phyloP scores from a whole-genome alignment of 2,329 filamentous ascomycete species.

The Nemania bipapillata region DNA sequence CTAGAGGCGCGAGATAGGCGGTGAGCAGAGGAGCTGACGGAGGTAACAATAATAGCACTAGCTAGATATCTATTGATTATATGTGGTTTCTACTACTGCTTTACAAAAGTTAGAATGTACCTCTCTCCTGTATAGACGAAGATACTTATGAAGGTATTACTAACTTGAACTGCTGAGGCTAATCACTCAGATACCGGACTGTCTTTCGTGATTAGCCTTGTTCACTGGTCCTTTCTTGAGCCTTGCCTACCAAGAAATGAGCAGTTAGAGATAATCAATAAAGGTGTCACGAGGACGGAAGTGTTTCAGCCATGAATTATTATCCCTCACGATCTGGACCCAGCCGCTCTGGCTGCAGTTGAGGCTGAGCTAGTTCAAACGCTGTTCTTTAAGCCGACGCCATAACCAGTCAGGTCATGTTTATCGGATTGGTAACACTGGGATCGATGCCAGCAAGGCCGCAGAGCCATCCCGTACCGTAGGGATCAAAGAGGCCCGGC shows the following conservation, averaged over 20 bases:
- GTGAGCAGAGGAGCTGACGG: background rate
- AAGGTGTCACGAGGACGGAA: background rate
- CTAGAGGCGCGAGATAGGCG: background rate
- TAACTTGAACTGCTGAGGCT: background rate
- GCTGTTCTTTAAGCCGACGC: background rate
- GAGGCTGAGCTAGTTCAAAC: constrained; percentile 6
- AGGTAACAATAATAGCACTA: background rate
- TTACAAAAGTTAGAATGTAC: background rate
- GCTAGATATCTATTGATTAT: background rate
- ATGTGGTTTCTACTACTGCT: background rate
- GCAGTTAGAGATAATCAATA: constrained; percentile 5
- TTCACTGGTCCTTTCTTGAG: background rate
- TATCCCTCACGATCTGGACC: background rate
- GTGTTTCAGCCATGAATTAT: constrained; percentile 19
- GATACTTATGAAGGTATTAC: background rate
- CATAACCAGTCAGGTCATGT: background rate
- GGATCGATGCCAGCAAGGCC: constrained; percentile 1
- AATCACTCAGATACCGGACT: background rate
- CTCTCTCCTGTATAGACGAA: background rate
- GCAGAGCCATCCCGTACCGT: background rate
- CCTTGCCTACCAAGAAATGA: background rate
- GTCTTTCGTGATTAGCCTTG: background rate
- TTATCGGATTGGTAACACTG: background rate
- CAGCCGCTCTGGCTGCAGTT: background rate
- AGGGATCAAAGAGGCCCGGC: no score